Base-by-base conservation (phyloP, 208 protist species). In the Trypanosoma caninum region DNA sequence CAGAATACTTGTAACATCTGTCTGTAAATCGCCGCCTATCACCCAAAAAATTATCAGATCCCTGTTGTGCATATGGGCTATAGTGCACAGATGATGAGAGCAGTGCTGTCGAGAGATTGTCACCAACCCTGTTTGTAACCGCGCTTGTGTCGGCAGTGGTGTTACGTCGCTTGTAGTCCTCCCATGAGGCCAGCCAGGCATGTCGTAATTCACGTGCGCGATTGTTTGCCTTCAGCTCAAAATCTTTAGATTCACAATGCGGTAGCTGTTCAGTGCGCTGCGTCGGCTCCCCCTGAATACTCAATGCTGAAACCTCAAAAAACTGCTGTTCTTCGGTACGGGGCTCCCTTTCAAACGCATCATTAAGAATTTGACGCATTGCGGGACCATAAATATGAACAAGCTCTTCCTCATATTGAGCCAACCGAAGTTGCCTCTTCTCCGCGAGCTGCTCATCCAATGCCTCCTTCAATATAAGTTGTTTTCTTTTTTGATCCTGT, bases 401-500 rank as follows among this genome's bases (percentile, higher is more conserved):
- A 10, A 89, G 66, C 31, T 89, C 82, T 34, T 77, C 72, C 47
- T 89, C 73, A 51, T 83, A 83, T 23, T 72, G 68, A 0, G 64
- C 56, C 16, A 82, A 57, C 11, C 55, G 28, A 14, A 64, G 65
- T 59, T 72, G 68, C 11, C 71, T 63, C n/a, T 76, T 75, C 40
- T 72, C 69, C 25, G 71, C 34, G 10, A 63, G 55, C 65, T 89
- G 82, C 30, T 62, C 38, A 37, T 85, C 82, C n/a, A 89, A 59
- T 28, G 75, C 78, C 2, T 27, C 47, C 16, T 55, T 65, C 20
- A 80, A 60, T 6, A 50, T 25, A 1, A 10, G 50, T 44, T 89
- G 75, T 2, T 33, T n/a, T 7, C n/a, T 27, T 25, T 57, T 40
- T 25, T 65, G 63, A 57, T 81, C 78, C 11, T 61, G 44, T 8